phyloP scores from a whole-genome alignment of 768 basidiomycete species.

The Tulasnella sp. region DNA sequence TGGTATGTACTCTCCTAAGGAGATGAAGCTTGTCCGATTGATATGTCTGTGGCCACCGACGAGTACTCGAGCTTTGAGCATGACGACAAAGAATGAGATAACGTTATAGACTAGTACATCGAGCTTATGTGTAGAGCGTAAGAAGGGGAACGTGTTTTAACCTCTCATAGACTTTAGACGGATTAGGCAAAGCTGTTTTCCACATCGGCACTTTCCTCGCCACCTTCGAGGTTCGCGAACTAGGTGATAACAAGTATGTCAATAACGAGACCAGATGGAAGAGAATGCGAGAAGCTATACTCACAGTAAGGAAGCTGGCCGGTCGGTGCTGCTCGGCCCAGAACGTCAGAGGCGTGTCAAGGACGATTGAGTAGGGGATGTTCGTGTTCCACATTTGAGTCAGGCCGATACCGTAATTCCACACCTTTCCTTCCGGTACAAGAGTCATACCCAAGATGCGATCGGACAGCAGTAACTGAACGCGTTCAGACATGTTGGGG shows the following conservation, averaged over 20 bases:
- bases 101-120: neutral
- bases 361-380: slow-evolving; percentile 66
- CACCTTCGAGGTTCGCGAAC: slow-evolving; percentile 84
- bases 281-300: slow-evolving; percentile 23
- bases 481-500: slow-evolving; percentile 96
- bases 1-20: too few relatives aligned
- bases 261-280: neutral
- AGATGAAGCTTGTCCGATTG: too few relatives aligned
- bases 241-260: slow-evolving; percentile 25
- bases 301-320: slow-evolving; percentile 81
- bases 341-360: slow-evolving; percentile 90
- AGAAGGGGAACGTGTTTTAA: too few relatives aligned
- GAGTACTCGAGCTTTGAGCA: too few relatives aligned
- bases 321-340: slow-evolving; percentile 96
- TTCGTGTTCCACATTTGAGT: slow-evolving; percentile 85
- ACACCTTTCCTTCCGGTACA: slow-evolving; percentile 86
- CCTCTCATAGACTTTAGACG: neutral
- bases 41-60: too few relatives aligned
- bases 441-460: slow-evolving; percentile 93
- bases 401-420: slow-evolving; percentile 94
- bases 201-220: slow-evolving; percentile 89
- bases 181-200: slow-evolving; percentile 84
- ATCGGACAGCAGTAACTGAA: slow-evolving; percentile 86
- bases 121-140: neutral
- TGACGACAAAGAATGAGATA: neutral